These are phyloP conservation scores for Colletotrichum abscissum DNA, from an alignment of 2,329 filamentous ascomycete species.

Conservation along the genomic window DNA sequence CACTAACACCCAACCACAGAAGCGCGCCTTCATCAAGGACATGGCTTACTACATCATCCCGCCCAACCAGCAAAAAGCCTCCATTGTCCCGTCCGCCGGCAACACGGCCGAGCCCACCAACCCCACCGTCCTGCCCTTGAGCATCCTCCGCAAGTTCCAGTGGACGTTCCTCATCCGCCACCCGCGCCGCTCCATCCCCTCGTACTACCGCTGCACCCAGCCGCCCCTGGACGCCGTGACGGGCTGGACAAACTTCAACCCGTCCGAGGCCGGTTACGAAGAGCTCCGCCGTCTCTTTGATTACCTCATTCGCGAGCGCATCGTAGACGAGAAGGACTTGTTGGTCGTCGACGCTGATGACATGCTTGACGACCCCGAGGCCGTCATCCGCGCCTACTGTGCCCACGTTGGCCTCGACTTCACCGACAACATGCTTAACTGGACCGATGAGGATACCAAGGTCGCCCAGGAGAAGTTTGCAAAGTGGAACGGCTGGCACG, in stretches of 20 bases:
- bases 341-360: constrained; percentile 96
- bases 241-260: constrained; percentile 88
- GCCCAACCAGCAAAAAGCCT: constrained; percentile 74
- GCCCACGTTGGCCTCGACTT: constrained; percentile 83
- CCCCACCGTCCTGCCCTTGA: constrained; percentile 84
- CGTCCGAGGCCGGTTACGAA: constrained; percentile 88
- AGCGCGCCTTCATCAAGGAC: constrained; percentile 97
- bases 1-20: constrained; percentile 61
- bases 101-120: constrained; percentile 75
- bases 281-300: constrained; percentile 91
- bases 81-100: constrained; percentile 83
- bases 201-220: constrained; percentile 93
- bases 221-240: constrained; percentile 86
- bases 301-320: constrained; percentile 75
- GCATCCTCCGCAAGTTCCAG: constrained; percentile 83
- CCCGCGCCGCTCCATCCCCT: constrained; percentile 90
- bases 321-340: constrained; percentile 80
- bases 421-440: constrained; percentile 81
- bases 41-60: constrained; percentile 94
- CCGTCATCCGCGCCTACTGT: constrained; percentile 83
- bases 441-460: constrained; percentile 82
- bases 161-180: constrained; percentile 98
- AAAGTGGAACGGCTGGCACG: constrained; percentile 98
- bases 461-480: constrained; percentile 82
- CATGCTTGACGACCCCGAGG: constrained; percentile 84